Base-by-base conservation (phyloP, 1,139 yeast genomes). In the Magnusiomyces suaveolens region DNA sequence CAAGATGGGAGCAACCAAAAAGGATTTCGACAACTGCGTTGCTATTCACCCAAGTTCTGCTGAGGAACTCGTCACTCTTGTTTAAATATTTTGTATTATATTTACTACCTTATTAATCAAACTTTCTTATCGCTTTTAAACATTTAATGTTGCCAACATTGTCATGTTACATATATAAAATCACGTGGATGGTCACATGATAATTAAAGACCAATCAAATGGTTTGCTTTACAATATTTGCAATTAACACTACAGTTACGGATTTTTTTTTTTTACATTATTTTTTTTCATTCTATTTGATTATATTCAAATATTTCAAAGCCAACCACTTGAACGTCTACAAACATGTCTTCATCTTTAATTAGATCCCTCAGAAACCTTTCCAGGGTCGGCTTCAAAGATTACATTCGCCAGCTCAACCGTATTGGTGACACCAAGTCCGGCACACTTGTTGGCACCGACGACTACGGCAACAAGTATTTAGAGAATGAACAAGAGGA, bases 11-110 rank as follows among this genome's bases (percentile, higher is more conserved):
- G 98, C 98, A 48, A 92, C 98, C 51, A 92, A 92, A 77, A 81
- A 81, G 52, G 97, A 92, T 69, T 90, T 92, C 61, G 99, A 92
- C 72, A 83, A 75, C 68, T 87, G 95, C 73, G 97, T 92, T 43
- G 99, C 99, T 50, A 92, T 92, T 66, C 99, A 92, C 70, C 99
- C 99, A 59, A 90, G 98, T 1, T 82, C 95, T 61, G 98, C 98
- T 48, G 99, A 92, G 74, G 99, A 92, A 73, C 73, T 92, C 57
- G 99, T 92, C 47, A 92, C 99, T 33, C 51, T 48, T 36, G 51
- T 48, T 48, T 48, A 48, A 38, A 2, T 29, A 6, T 29, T n/a
- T n/a, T n/a, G n/a, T n/a, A n/a, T n/a, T n/a, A n/a, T n/a, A n/a
- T n/a, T n/a, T n/a, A n/a, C n/a, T n/a, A n/a, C n/a, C n/a, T n/a